Percentiles rank a stretch among this genome's conserved stretches.
Evolutionary conservation across 495 filamentous ascomycete species (phyloP).

Genomic region (Penicillium malachiteum): DNA sequence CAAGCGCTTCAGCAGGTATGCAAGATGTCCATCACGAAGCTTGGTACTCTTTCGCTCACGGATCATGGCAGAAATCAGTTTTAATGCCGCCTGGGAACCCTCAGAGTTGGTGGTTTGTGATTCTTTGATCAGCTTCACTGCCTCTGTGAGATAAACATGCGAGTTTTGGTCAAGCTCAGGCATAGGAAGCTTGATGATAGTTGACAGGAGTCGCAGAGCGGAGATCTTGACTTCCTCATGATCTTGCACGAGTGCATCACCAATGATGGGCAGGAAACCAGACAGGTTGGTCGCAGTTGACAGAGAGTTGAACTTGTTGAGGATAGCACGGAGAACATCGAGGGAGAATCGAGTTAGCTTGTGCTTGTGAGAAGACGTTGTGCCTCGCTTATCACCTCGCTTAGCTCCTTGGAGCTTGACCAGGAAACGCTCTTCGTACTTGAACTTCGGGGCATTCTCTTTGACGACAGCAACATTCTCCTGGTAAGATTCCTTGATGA

Average conservation of each 20-base stretch:
- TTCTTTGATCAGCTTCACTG: slow-evolving; percentile 74
- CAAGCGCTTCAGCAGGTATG: slow-evolving; percentile 78
- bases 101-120: slow-evolving; percentile 76
- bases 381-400: slow-evolving; percentile 58
- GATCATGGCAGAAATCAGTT: slow-evolving; percentile 80
- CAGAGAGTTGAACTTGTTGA: slow-evolving; percentile 78
- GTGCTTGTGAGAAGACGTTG: slow-evolving; percentile 71
- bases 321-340: slow-evolving; percentile 74
- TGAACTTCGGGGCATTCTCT: slow-evolving; percentile 46
- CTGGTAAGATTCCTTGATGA: slow-evolving; percentile 82
- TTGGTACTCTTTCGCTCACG: slow-evolving; percentile 71
- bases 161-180: slow-evolving; percentile 65
- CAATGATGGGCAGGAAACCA: slow-evolving; percentile 84
- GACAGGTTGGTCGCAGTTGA: slow-evolving; percentile 74
- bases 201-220: slow-evolving; percentile 75
- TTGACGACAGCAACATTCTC: slow-evolving; percentile 35
- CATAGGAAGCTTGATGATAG: slow-evolving; percentile 82
- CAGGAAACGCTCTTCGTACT: slow-evolving; percentile 68
- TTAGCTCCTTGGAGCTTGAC: slow-evolving; percentile 72
- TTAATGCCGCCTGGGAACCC: slow-evolving; percentile 79
- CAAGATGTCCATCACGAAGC: slow-evolving; percentile 77
- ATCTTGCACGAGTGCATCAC: slow-evolving; percentile 74
- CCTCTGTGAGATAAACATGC: slow-evolving; percentile 76
- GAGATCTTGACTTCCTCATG: slow-evolving; percentile 91
- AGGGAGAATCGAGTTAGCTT: slow-evolving; percentile 85